Evolutionary conservation across 306 rosid species (phyloP), one percentile per base, ranked within the genome.

Genomic region (Gastrolobium bilobum): DNA sequence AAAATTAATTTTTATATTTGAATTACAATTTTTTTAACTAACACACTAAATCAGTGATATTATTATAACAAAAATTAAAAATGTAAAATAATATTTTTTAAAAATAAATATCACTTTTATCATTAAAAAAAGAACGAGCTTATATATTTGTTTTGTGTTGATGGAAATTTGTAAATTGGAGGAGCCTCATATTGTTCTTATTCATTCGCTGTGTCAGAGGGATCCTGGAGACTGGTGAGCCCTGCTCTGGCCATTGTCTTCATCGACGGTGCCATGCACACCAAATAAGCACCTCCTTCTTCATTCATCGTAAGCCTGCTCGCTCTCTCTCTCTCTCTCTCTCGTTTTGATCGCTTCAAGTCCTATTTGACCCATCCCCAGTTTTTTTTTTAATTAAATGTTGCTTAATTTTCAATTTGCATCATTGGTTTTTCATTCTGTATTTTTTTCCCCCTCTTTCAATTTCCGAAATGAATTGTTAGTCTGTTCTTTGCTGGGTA

Each of bases 401-500:
- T 70, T 51, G 47, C 4, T 13, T 0, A 63, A 9, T 71, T 71
- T 73, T 46, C 76, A 35, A 5, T 67, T 14, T 57, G 6, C 57
- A 2, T 73, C 0, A 2, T 39, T 60, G n/a, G 13, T 2, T 20
- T 46, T 57, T 64, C 30, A n/a, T 65, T 53, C 15, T 5, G 15
- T 42, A 5, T 4, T n/a, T 33, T 29, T 35, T 14, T 42, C 29
- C 4, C n/a, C 57, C 40, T 13, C 4, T 47, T 39, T 26, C 9
- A 6, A 29, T 37, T 61, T 51, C 39, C 10, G 7, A 9, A 40
- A 7, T 71, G 57, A 3, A 44, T 56, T 81, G 26, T 52, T 26
- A 29, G 47, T 65, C 35, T 73, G 20, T 20, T 66, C 34, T 53
- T 57, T 46, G 37, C 44, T 61, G 68, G 75, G 4, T 52, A 34